Evolutionary conservation across 2,329 filamentous ascomycete genomes (phyloP).

Genomic region (Pestalotiopsis sp.): DNA sequence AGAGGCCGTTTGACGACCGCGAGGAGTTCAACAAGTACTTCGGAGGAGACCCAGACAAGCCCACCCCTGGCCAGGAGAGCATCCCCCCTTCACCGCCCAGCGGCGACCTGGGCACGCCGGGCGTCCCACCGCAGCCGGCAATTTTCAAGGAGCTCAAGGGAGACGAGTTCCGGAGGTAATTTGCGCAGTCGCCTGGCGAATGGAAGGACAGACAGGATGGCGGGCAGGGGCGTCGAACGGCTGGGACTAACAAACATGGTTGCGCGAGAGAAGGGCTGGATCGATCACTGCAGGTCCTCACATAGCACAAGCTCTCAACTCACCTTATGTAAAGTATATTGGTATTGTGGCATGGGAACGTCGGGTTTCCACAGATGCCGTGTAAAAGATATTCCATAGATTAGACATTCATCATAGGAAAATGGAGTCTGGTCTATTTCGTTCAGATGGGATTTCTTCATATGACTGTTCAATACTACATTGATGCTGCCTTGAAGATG

Average conservation of each 20-base stretch:
- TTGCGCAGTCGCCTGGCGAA: background rate
- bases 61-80: conserved; percentile 51
- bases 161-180: conserved; percentile 24
- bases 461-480: background rate
- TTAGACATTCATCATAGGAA: conserved; percentile 13
- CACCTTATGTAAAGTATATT: conserved; percentile 25
- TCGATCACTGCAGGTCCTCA: background rate
- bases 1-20: conserved; percentile 79
- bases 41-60: conserved; percentile 47
- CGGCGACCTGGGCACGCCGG: conserved; percentile 44
- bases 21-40: conserved; percentile 97
- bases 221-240: conserved; percentile 11
- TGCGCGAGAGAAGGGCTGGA: background rate
- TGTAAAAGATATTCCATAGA: conserved; percentile 22
- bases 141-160: conserved; percentile 27
- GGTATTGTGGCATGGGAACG: conserved; percentile 15
- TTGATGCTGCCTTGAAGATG: no score
- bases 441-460: background rate
- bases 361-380: conserved; percentile 5
- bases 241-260: conserved; percentile 1
- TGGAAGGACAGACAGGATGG: background rate
- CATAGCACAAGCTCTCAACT: conserved; percentile 28
- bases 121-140: conserved; percentile 28
- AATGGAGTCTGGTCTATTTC: background rate
- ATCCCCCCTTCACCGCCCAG: conserved; percentile 59